A percentile compares a stretch with the other conserved stretches of the same genome.
Conservation (phyloP, 164 flowering plant species). For the Vitis riparia region DNA sequence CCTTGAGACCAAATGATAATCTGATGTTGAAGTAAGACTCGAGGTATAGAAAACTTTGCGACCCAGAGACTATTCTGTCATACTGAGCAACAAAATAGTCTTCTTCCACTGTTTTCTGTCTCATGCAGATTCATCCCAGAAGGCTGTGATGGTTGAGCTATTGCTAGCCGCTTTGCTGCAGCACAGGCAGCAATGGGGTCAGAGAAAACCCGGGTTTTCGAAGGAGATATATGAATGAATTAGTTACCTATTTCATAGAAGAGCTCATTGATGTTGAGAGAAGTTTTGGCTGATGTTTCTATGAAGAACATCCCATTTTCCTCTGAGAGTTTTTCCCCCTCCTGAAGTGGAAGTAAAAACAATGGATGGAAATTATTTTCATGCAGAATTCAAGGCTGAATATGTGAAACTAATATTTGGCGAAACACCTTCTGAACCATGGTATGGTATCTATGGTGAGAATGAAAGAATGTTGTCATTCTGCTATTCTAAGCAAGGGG, state of each 20-base stretch:
- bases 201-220: too few species aligned
- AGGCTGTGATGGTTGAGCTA: constrained; percentile 27
- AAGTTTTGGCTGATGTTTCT: constrained; percentile 70
- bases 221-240: too few species aligned
- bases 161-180: constrained; percentile 35
- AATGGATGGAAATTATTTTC: too few species aligned
- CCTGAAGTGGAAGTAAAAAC: constrained; percentile 29
- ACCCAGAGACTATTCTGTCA: constrained; percentile 10
- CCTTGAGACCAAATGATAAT: not conserved
- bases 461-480: too few species aligned
- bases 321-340: constrained; percentile 47
- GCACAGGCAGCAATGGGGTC: too few species aligned
- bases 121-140: constrained; percentile 24
- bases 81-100: constrained; percentile 28
- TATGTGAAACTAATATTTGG: not conserved
- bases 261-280: constrained; percentile 56
- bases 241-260: constrained; percentile 59
- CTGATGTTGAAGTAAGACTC: not conserved
- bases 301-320: constrained; percentile 65
- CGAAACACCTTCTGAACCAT: too few species aligned
- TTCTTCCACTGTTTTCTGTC: constrained; percentile 16
- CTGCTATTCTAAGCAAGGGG: not conserved
- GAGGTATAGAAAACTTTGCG: not conserved
- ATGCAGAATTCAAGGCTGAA: not conserved
- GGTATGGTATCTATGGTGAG: too few species aligned